Evolutionary conservation across 768 basidiomycete genomes (phyloP).

Genomic region (Mycena latifolia): DNA sequence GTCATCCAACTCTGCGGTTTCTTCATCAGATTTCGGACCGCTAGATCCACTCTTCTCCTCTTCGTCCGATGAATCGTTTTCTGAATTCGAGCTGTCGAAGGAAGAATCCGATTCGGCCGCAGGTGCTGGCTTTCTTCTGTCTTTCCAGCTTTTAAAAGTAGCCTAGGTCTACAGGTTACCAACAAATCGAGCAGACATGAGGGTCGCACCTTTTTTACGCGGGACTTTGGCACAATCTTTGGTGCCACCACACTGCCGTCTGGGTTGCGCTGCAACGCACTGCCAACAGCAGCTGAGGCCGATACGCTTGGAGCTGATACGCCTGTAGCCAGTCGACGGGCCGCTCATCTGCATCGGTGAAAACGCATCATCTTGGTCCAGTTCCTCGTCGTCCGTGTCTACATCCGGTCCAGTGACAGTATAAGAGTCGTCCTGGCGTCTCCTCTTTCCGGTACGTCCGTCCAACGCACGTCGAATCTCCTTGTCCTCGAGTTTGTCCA

Average conservation of each 20-base stretch:
- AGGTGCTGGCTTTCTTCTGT: conserved; percentile 40
- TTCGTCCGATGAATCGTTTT: conserved; percentile 59
- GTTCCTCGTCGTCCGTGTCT: conserved; percentile 37
- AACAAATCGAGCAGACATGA: conserved; percentile 22
- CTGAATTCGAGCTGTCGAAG: conserved; percentile 86
- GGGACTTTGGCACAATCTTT: conserved; percentile 59
- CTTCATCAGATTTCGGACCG: conserved; percentile 39
- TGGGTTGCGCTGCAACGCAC: conserved; percentile 73
- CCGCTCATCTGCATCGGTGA: conserved; percentile 33
- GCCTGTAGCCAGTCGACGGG: too few relatives aligned
- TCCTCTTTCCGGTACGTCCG: conserved; percentile 61
- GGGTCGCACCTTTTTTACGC: conserved; percentile 56
- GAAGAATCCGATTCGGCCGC: conserved; percentile 65
- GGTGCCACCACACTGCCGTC: conserved; percentile 72
- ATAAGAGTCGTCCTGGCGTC: conserved; percentile 56
- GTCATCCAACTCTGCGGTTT: conserved; percentile 39
- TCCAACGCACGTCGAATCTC: conserved; percentile 66
- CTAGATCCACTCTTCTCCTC: conserved; percentile 38
- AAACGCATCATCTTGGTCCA: conserved; percentile 20
- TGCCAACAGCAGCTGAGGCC: conserved; percentile 58
- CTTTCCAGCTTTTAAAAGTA: conserved; percentile 66
- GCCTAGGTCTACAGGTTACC: conserved; percentile 40
- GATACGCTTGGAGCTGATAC: conserved; percentile 26
- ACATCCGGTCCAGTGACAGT: conserved; percentile 51
- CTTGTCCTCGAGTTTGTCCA: conserved; percentile 71